Conservation (phyloP, 2,329 filamentous ascomycete genomes). For the Stagonosporopsis chrysanthemi region DNA sequence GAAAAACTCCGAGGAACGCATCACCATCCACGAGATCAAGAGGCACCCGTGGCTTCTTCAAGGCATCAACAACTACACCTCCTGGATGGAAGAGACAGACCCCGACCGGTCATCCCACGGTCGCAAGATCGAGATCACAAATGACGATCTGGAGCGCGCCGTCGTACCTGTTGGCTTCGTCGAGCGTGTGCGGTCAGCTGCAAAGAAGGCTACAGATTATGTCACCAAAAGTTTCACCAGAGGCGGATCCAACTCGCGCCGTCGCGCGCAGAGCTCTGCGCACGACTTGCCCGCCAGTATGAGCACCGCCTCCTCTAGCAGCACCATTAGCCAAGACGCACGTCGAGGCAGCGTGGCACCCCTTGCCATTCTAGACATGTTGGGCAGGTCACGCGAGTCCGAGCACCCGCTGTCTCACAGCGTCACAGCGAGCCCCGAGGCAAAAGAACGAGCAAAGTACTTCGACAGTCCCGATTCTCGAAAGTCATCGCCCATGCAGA, state of each 20-base stretch:
- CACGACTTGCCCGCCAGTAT: constrained; percentile 64
- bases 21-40: constrained; percentile 90
- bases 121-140: constrained; percentile 89
- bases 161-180: constrained; percentile 89
- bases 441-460: constrained; percentile 45
- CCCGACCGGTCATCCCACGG: constrained; percentile 79
- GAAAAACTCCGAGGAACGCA: constrained; percentile 89
- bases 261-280: constrained; percentile 62
- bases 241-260: constrained; percentile 55
- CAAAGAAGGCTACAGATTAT: constrained; percentile 54
- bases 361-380: constrained; percentile 63
- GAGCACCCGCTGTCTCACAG: constrained; percentile 81
- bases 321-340: constrained; percentile 62
- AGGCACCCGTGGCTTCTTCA: constrained; percentile 89
- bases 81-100: constrained; percentile 95
- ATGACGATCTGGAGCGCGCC: constrained; percentile 87
- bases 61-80: constrained; percentile 74
- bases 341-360: constrained; percentile 65
- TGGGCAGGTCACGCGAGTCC: constrained; percentile 59
- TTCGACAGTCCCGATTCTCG: constrained; percentile 50
- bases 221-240: constrained; percentile 39
- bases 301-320: constrained; percentile 61
- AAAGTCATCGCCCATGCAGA: constrained; percentile 51
- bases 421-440: constrained; percentile 72
- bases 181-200: constrained; percentile 80